Base-by-base conservation (phyloP, 768 basidiomycete genomes). In the Leccinum sublutescens region DNA sequence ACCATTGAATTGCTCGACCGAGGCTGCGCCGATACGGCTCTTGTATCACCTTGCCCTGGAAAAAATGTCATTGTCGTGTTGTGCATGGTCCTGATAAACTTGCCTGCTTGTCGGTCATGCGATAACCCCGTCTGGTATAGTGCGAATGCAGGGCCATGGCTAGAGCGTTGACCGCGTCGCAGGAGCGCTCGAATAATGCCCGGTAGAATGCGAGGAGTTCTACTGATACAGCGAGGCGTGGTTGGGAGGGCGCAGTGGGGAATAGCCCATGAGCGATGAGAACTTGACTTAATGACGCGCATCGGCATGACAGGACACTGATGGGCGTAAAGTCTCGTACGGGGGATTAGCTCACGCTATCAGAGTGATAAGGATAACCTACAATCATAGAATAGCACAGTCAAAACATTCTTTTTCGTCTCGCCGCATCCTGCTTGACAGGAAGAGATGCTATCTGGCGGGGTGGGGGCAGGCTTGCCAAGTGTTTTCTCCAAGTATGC, bases 121-220 rank as follows among this genome's bases (percentile, higher is more conserved):
- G 52, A 33, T 43, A 54, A 67, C 73, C 75, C 9, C 45, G 4
- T 9, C 33, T 14, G 10, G 27, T 27, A 38, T 62, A 58, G 43
- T 62, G 47, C 55, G 43, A 23, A 14, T 40, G 21, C 38, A 53
- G 19, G 3, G 14, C 43, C 33, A 34, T 29, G 2, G 58, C 55
- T 12, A 52, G 25, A 6, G 19, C 21, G 55, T 74, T 50, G 57
- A 64, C 61, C 47, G 54, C 25, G 57, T 79, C 70, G 17, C 75
- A 77, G 1, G 77, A 76, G 0, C 66, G 61, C 56, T 78, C 72
- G 49, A 78, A 79, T 1, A 77, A 57, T 2, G 70, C 66, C n/a
- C 40, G 14, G 40, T 40, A 40, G 40, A 40, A 40, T n/a, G 40
- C 40, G 6, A 40, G 40, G 14, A 77, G 62, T 11, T 74, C 66